Percentiles rank a stretch among this genome's conserved stretches.
These are phyloP conservation scores for Flaveria floridana DNA, from an alignment of 140 eudicot genomes.

Conservation along the genomic window DNA sequence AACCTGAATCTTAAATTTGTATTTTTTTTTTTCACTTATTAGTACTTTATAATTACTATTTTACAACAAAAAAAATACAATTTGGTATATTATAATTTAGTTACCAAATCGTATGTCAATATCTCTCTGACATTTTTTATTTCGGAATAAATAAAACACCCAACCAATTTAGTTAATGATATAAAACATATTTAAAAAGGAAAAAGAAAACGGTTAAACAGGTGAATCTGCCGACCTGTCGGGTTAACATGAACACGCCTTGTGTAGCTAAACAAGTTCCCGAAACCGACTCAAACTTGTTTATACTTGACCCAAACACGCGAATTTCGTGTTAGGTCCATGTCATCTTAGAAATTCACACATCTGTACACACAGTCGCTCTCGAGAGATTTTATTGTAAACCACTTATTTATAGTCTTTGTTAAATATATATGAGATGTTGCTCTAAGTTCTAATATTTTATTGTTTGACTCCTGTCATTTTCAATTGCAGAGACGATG, in stretches of 20 bases:
- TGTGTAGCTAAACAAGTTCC: background rate
- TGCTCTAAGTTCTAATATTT: background rate
- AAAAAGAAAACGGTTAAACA: background rate
- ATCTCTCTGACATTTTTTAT: no score
- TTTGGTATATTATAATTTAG: no score
- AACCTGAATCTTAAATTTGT: background rate
- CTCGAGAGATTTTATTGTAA: constrained; percentile 1
- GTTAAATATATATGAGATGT: background rate
- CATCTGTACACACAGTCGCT: background rate
- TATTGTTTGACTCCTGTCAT: background rate
- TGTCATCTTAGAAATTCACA: background rate
- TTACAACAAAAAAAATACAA: background rate
- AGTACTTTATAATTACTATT: background rate
- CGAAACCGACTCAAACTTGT: background rate
- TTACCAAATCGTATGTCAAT: no score
- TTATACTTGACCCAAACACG: background rate
- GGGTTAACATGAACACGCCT: background rate
- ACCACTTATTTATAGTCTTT: background rate
- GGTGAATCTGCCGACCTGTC: background rate
- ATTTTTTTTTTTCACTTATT: background rate
- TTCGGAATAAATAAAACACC: no score
- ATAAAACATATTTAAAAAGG: background rate
- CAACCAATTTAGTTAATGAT: no score
- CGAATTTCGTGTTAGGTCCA: background rate
- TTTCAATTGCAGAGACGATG: constrained; percentile 56